Conservation (phyloP, 2,329 filamentous ascomycete genomes). For the Fusarium nelsonii region DNA sequence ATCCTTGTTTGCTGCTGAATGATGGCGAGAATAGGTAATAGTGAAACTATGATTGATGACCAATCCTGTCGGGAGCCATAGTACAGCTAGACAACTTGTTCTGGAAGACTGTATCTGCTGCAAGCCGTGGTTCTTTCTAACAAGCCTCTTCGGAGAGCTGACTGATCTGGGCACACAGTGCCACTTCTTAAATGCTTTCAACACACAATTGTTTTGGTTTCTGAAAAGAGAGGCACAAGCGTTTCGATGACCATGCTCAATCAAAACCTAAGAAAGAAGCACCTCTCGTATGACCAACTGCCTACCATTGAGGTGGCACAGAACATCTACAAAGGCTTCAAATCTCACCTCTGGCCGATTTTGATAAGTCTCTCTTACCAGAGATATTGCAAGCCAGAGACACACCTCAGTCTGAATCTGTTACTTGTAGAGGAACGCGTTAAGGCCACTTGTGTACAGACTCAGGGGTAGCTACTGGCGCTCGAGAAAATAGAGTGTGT, state of each 20-base stretch:
- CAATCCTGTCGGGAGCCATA: not conserved
- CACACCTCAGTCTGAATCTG: not conserved
- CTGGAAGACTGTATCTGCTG: not conserved
- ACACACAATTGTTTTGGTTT: no score
- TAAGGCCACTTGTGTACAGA: not conserved
- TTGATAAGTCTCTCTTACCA: not conserved
- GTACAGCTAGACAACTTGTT: not conserved
- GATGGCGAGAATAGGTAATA: not conserved
- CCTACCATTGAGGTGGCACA: not conserved
- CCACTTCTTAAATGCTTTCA: no score
- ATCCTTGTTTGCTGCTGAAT: not conserved
- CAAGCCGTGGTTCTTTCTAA: not conserved
- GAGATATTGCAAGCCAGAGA: not conserved
- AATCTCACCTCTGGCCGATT: not conserved
- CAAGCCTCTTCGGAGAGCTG: not conserved
- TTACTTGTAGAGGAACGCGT: not conserved
- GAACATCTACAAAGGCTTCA: not conserved
- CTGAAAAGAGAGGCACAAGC: no score
- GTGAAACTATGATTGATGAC: not conserved
- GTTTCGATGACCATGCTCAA: no score
- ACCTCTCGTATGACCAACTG: no score
- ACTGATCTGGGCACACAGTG: not conserved
- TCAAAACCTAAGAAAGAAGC: no score
- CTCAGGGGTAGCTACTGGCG: not conserved
- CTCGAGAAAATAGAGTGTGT: not conserved